Percentiles rank a stretch among this genome's conserved stretches.
phyloP scores from a whole-genome alignment of 345 rosid species.

The Camelina sativa region DNA sequence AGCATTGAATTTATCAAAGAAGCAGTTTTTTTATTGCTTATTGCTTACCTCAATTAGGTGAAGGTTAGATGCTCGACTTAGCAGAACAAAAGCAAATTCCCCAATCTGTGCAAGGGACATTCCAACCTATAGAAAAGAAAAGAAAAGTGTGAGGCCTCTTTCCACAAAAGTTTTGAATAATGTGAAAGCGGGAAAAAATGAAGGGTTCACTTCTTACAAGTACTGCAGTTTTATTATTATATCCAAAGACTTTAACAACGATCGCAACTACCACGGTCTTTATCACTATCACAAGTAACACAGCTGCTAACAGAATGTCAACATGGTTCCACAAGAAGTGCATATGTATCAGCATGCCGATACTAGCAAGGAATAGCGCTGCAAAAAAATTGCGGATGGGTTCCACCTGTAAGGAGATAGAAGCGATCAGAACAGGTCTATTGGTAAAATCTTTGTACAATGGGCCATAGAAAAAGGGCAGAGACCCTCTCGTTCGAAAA shows the following conservation, averaged over 20 bases:
- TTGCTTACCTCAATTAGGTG: constrained; percentile 84
- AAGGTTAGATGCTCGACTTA: constrained; percentile 98
- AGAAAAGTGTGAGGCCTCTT: constrained; percentile 31
- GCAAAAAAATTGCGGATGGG: constrained; percentile 95
- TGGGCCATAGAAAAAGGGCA: constrained; percentile 11
- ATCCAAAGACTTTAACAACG: constrained; percentile 87
- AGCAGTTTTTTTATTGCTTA: neutral
- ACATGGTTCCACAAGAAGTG: constrained; percentile 95
- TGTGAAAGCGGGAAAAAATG: neutral
- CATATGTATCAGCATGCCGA: constrained; percentile 89
- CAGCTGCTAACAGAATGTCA: constrained; percentile 85
- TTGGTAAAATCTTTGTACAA: neutral
- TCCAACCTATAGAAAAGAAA: constrained; percentile 62
- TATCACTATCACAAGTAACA: constrained; percentile 72
- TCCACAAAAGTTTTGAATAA: constrained; percentile 16
- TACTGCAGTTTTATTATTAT: constrained; percentile 83
- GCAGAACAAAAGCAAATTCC: constrained; percentile 94
- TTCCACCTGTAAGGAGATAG: constrained; percentile 63
- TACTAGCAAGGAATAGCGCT: constrained; percentile 91
- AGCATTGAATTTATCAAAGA: neutral
- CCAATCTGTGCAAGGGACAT: constrained; percentile 98
- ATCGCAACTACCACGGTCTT: constrained; percentile 67
- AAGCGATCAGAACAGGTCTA: neutral
- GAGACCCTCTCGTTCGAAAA: constrained; percentile 15
- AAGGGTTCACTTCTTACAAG: constrained; percentile 61